Conservation (phyloP, 768 basidiomycete species). For the Leccinum barrowsii region DNA sequence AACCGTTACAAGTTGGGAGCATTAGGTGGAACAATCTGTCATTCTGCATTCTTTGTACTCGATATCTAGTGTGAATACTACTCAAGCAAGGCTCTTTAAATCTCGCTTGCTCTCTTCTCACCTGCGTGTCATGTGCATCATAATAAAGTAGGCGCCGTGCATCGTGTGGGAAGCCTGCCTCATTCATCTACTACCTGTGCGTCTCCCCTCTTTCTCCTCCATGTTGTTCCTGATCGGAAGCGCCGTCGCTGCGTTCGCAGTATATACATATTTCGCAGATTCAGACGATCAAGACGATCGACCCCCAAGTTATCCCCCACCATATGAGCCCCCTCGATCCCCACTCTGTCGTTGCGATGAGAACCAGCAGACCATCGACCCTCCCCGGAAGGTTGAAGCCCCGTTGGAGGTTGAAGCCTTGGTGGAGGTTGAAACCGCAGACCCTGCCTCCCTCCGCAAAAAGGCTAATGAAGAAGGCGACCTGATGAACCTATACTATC, state of each 20-base stretch:
- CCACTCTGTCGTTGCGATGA: constrained; percentile 7
- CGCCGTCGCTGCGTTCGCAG: constrained; percentile 4
- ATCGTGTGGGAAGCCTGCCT: not conserved
- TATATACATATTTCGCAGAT: constrained; percentile 6
- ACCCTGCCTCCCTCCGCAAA: constrained; percentile 64
- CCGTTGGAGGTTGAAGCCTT: not conserved
- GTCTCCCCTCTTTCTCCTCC: not conserved
- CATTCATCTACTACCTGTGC: not conserved
- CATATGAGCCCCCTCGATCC: not conserved
- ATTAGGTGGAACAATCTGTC: not conserved
- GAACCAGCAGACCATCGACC: not conserved
- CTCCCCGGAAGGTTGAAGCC: not conserved
- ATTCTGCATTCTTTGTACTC: constrained; percentile 7
- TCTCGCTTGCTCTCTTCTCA: not conserved
- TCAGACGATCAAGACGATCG: constrained; percentile 3
- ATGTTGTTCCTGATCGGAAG: constrained; percentile 17
- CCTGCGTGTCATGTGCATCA: not conserved
- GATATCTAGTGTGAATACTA: constrained; percentile 1
- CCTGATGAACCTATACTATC: constrained; percentile 61
- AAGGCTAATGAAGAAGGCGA: constrained; percentile 78
- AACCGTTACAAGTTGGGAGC: no score
- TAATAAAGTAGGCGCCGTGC: not conserved
- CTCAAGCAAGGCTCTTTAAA: not conserved
- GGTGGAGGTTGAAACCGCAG: not conserved
- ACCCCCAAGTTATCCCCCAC: not conserved